phyloP scores from a whole-genome alignment of 371 early-diverging fungal species.

The Mucor circinelloides region DNA sequence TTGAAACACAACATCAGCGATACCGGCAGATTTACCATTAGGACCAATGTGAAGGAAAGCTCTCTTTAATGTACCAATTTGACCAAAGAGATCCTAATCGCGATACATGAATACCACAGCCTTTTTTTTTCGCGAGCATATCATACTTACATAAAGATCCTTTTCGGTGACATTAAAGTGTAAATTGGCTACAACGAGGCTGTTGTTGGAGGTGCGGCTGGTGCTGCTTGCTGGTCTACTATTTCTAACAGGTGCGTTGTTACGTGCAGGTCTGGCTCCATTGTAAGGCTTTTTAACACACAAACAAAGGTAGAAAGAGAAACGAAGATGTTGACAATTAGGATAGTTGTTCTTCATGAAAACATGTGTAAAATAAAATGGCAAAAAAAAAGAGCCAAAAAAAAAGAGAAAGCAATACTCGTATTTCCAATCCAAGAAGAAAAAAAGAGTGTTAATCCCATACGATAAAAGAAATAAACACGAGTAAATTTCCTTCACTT shows the following conservation, averaged over 20 bases:
- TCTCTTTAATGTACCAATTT: conserved; percentile 53
- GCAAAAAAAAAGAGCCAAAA: conserved; percentile 17
- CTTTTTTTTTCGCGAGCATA: background rate
- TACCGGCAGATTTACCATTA: conserved; percentile 63
- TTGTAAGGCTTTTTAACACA: conserved; percentile 27
- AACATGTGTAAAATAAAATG: conserved; percentile 16
- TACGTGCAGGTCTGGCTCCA: conserved; percentile 29
- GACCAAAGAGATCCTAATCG: conserved; percentile 56
- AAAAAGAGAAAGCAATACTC: conserved; percentile 13
- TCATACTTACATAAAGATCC: conserved; percentile 63
- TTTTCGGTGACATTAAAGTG: conserved; percentile 69
- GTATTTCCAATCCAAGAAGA: conserved; percentile 1
- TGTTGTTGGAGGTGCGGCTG: conserved; percentile 25
- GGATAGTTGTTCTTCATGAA: conserved; percentile 13
- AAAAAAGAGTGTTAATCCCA: background rate
- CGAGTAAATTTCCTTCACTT: background rate
- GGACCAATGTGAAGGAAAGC: conserved; percentile 60
- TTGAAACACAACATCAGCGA: conserved; percentile 62
- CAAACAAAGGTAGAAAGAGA: conserved; percentile 18
- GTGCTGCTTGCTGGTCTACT: conserved; percentile 3
- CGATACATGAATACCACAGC: background rate
- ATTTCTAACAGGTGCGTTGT: conserved; percentile 8
- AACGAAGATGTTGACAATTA: conserved; percentile 23
- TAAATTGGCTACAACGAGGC: conserved; percentile 58
- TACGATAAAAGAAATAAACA: background rate